Evolutionary conservation across 768 basidiomycete species (phyloP).

Genomic region (Pleurotus pulmonarius): DNA sequence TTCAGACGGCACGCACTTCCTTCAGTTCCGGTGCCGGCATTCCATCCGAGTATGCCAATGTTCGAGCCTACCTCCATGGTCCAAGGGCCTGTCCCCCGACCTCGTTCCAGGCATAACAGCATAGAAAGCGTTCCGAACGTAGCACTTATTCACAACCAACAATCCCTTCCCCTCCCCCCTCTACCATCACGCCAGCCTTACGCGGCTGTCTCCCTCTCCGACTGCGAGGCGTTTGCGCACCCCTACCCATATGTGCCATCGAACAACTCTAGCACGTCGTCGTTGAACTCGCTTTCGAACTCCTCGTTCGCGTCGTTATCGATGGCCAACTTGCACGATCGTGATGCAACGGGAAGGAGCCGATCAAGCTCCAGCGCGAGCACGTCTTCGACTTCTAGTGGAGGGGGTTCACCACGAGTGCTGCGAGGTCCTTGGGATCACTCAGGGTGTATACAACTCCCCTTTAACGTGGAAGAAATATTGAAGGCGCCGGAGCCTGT

Average conservation of each 20-base stretch:
- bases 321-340: neutral
- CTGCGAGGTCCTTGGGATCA: conserved; percentile 60
- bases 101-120: neutral
- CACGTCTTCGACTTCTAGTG: neutral
- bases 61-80: conserved; percentile 18
- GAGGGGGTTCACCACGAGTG: conserved; percentile 13
- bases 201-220: conserved; percentile 20
- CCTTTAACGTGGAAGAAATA: conserved; percentile 43
- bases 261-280: neutral
- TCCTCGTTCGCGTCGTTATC: neutral
- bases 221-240: conserved; percentile 11
- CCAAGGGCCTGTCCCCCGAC: neutral
- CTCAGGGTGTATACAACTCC: conserved; percentile 37
- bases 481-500: conserved; percentile 44
- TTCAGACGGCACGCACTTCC: conserved; percentile 50
- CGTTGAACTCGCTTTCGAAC: neutral
- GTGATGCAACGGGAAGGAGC: no score
- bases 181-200: conserved; percentile 14
- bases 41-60: conserved; percentile 27
- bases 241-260: conserved; percentile 1
- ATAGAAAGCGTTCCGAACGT: neutral
- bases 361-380: conserved; percentile 1
- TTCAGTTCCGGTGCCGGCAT: conserved; percentile 55
- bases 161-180: neutral
- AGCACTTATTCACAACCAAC: no score